Evolutionary conservation across 148 eudicot species (phyloP).

Genomic region (Dianthus caryophyllus): DNA sequence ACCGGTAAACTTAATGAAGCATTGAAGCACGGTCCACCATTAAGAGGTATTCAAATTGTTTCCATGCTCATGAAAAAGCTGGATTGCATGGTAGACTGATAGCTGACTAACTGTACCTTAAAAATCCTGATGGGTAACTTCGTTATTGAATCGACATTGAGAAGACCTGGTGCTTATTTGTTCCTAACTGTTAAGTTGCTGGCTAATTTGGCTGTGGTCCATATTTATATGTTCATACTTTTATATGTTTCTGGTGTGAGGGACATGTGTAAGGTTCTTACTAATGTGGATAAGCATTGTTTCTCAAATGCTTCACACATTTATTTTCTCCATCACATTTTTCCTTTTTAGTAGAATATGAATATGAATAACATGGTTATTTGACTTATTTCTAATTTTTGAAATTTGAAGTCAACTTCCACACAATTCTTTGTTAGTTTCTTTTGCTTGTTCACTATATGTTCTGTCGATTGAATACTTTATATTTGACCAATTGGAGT

Average conservation of each 20-base stretch:
- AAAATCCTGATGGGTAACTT: not conserved
- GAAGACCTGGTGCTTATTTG: not conserved
- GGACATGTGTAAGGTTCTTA: not conserved
- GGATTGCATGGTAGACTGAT: not conserved
- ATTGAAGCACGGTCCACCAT: constrained; percentile 44
- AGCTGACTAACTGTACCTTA: not conserved
- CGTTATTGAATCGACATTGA: constrained; percentile 2
- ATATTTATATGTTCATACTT: not conserved
- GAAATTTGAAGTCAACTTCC: not conserved
- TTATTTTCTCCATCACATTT: not conserved
- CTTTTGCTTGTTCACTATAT: not conserved
- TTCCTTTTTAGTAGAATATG: not conserved
- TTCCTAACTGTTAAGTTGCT: not conserved
- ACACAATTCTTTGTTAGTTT: not conserved
- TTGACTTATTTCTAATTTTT: not conserved
- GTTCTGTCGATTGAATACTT: not conserved
- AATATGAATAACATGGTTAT: not conserved
- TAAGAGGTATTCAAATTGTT: constrained; percentile 42
- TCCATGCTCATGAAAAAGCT: not conserved
- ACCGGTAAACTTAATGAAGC: constrained; percentile 45
- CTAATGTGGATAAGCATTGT: not conserved
- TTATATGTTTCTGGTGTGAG: not conserved
- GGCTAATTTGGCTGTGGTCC: not conserved
- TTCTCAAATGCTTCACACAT: not conserved
- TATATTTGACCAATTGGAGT: not conserved